These are phyloP conservation scores for Euphorbia tirucalli DNA, from an alignment of 345 rosid genomes.

Conservation along the genomic window DNA sequence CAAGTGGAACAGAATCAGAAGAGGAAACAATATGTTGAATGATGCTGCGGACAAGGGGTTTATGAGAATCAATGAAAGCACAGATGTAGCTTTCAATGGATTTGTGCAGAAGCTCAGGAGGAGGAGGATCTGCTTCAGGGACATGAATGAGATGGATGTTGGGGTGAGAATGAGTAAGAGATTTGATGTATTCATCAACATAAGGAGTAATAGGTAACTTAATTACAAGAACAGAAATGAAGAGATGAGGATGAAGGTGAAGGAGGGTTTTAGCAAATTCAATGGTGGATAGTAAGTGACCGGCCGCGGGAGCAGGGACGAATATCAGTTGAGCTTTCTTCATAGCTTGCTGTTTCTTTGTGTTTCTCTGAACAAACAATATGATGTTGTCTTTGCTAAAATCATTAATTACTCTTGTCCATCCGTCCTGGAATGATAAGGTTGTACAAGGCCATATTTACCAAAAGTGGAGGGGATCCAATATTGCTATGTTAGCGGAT, in stretches of 20 bases:
- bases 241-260: constrained; percentile 29
- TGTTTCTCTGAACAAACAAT: too few species aligned
- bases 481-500: too few species aligned
- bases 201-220: not conserved
- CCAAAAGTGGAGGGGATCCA: too few species aligned
- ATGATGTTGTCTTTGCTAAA: too few species aligned
- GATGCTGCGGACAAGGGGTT: constrained; percentile 16
- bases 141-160: constrained; percentile 32
- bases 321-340: constrained; percentile 36
- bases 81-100: constrained; percentile 19
- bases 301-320: constrained; percentile 29
- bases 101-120: constrained; percentile 4
- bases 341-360: constrained; percentile 20
- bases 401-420: too few species aligned
- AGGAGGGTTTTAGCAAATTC: constrained; percentile 48
- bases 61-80: not conserved
- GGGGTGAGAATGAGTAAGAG: constrained; percentile 21
- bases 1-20: constrained; percentile 9
- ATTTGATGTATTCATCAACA: constrained; percentile 15
- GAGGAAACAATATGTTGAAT: not conserved
- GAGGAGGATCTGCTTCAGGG: constrained; percentile 30
- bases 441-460: too few species aligned
- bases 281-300: constrained; percentile 47
- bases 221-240: constrained; percentile 30
- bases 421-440: too few species aligned